Evolutionary conservation across 2,329 filamentous ascomycete genomes (phyloP).

Genomic region (Paecilomyces fulvus): DNA sequence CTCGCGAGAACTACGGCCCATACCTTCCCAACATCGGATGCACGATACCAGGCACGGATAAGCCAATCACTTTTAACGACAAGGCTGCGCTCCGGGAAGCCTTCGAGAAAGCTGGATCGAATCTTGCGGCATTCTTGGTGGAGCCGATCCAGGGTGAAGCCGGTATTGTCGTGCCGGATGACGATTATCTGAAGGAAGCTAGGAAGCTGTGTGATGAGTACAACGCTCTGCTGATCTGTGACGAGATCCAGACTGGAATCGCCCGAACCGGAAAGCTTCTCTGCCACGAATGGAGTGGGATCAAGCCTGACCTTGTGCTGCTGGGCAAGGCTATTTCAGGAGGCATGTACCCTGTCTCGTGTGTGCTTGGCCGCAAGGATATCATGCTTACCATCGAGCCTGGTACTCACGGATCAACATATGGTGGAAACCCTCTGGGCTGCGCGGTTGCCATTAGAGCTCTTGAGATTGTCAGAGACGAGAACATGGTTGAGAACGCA

Average conservation of each 20-base stretch:
- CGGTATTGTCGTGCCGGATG: slow-evolving; percentile 88
- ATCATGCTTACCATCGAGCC: slow-evolving; percentile 95
- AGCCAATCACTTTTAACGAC: slow-evolving; percentile 78
- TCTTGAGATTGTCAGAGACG: slow-evolving; percentile 86
- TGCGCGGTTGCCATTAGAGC: slow-evolving; percentile 94
- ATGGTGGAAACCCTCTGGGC: slow-evolving; percentile 91
- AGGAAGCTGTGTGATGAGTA: slow-evolving; percentile 85
- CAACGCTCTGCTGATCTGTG: slow-evolving; percentile 91
- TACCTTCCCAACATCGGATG: slow-evolving; percentile 86
- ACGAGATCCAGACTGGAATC: slow-evolving; percentile 98
- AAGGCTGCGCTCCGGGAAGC: slow-evolving; percentile 69
- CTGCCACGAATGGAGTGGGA: slow-evolving; percentile 86
- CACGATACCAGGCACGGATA: slow-evolving; percentile 63
- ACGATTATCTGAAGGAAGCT: slow-evolving; percentile 73
- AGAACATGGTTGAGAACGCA: slow-evolving; percentile 75
- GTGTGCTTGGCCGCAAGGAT: slow-evolving; percentile 77
- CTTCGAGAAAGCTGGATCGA: slow-evolving; percentile 69
- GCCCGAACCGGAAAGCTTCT: slow-evolving; percentile 90
- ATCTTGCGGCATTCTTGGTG: slow-evolving; percentile 86
- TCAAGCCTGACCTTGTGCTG: slow-evolving; percentile 91
- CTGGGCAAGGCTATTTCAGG: slow-evolving; percentile 97
- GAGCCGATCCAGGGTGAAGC: slow-evolving; percentile 98
- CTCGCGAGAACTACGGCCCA: slow-evolving; percentile 91
- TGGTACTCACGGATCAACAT: slow-evolving; percentile 96
- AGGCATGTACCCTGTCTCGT: slow-evolving; percentile 98